Conservation (phyloP, 495 filamentous ascomycete species). For the Tirmania nivea region DNA sequence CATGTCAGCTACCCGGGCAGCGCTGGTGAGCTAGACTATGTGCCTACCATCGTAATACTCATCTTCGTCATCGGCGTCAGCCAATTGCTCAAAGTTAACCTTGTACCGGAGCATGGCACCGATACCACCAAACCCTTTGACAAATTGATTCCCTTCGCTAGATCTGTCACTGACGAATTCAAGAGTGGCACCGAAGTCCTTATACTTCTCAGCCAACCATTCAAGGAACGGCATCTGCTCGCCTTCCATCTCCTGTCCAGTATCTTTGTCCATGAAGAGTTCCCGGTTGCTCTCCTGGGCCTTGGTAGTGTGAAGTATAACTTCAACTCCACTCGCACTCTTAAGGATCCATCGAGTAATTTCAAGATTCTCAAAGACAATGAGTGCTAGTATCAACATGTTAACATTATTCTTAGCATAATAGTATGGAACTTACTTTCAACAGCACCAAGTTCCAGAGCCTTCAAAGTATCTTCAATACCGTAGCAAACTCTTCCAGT, state of each 20-base stretch:
- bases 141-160: conserved; percentile 96
- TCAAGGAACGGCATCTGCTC: conserved; percentile 80
- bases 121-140: conserved; percentile 97
- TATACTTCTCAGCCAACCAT: conserved; percentile 95
- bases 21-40: background rate
- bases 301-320: conserved; percentile 76
- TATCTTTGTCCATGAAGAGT: conserved; percentile 81
- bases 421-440: conserved; percentile 30
- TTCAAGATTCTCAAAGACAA: conserved; percentile 96
- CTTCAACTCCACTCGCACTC: conserved; percentile 41
- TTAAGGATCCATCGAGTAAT: conserved; percentile 80
- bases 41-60: conserved; percentile 81
- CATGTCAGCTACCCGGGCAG: background rate
- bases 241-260: conserved; percentile 87
- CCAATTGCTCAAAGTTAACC: conserved; percentile 98
- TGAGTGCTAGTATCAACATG: conserved; percentile 29
- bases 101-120: conserved; percentile 95
- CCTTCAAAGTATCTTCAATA: conserved; percentile 91
- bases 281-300: conserved; percentile 56
- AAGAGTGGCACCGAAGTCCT: conserved; percentile 86
- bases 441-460: conserved; percentile 83
- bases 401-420: background rate
- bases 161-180: conserved; percentile 96
- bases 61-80: conserved; percentile 86
- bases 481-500: conserved; percentile 92